These are phyloP conservation scores for Stagonosporopsis cucurbitacearum DNA, from an alignment of 2,329 filamentous ascomycete species.

Conservation along the genomic window DNA sequence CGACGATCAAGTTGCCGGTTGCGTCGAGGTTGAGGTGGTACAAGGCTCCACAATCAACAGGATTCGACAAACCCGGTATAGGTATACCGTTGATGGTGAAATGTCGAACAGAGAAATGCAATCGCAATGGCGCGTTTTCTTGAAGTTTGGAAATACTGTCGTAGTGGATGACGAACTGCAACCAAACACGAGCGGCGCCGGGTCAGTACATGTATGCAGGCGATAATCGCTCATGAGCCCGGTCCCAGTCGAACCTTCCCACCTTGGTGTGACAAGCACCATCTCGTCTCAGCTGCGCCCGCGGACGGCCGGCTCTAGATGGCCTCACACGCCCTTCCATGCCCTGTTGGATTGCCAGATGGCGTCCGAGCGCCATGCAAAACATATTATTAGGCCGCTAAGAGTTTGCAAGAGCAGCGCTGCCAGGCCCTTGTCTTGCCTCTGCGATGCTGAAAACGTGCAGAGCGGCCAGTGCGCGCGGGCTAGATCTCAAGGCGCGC, in stretches of 20 bases:
- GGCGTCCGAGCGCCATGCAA: not conserved
- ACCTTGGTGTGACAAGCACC: slow-evolving; percentile 21
- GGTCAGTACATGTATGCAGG: slow-evolving; percentile 18
- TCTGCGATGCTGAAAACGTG: slow-evolving; percentile 7
- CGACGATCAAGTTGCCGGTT: not conserved
- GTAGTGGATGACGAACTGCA: slow-evolving; percentile 1
- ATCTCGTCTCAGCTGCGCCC: slow-evolving; percentile 18
- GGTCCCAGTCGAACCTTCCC: slow-evolving; percentile 18
- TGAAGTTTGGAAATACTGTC: not conserved
- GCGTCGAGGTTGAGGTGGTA: slow-evolving; percentile 5
- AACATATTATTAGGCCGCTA: slow-evolving; percentile 8
- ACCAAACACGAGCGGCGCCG: slow-evolving; percentile 10
- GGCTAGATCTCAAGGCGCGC: slow-evolving; percentile 9
- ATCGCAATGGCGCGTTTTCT: not conserved
- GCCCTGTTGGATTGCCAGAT: slow-evolving; percentile 10
- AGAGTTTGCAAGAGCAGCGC: not conserved
- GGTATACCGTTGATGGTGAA: too few relatives aligned
- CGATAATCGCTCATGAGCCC: slow-evolving; percentile 7
- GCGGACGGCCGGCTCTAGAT: slow-evolving; percentile 16
- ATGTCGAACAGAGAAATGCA: slow-evolving; percentile 1
- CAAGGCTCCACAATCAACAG: not conserved
- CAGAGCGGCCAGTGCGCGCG: slow-evolving; percentile 3
- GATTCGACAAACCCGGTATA: not conserved
- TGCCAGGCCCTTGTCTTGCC: not conserved
- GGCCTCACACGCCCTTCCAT: not conserved